A percentile compares a stretch with the other conserved stretches of the same genome.
These are phyloP conservation scores for Trypanosoma avium DNA, from an alignment of 208 protist genomes.

Conservation along the genomic window DNA sequence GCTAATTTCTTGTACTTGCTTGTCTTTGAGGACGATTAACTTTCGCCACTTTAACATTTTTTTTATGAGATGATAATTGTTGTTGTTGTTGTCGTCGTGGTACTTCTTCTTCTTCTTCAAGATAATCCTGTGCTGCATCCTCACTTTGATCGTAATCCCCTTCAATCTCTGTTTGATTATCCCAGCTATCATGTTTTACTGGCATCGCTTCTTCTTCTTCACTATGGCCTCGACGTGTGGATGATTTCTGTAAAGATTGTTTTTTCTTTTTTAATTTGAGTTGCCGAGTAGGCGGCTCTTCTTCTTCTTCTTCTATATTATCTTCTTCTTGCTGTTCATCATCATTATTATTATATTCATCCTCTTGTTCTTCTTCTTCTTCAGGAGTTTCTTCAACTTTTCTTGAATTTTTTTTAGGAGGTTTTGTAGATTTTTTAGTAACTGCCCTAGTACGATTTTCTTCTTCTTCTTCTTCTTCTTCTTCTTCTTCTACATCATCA, in stretches of 20 bases:
- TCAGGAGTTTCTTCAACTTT: constrained; percentile 1
- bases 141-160: constrained; percentile 22
- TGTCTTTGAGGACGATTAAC: background rate
- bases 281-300: constrained; percentile 2
- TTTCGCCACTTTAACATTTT: constrained; percentile 8
- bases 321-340: background rate
- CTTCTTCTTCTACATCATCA: constrained; percentile 16
- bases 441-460: background rate
- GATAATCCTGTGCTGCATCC: constrained; percentile 10
- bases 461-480: constrained; percentile 3
- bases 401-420: background rate
- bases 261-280: constrained; percentile 8
- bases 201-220: background rate
- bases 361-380: background rate
- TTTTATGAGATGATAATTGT: constrained; percentile 6
- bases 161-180: constrained; percentile 28
- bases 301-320: constrained; percentile 16
- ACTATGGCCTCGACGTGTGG: background rate
- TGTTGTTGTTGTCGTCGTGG: constrained; percentile 7
- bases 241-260: background rate
- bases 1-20: too few relatives aligned
- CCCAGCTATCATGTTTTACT: constrained; percentile 56
- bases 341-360: background rate
- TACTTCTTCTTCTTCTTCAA: constrained; percentile 21
- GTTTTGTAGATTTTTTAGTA: background rate